These are phyloP conservation scores for Ambrosiella xylebori DNA, from an alignment of 2,329 filamentous ascomycete genomes.

Conservation along the genomic window DNA sequence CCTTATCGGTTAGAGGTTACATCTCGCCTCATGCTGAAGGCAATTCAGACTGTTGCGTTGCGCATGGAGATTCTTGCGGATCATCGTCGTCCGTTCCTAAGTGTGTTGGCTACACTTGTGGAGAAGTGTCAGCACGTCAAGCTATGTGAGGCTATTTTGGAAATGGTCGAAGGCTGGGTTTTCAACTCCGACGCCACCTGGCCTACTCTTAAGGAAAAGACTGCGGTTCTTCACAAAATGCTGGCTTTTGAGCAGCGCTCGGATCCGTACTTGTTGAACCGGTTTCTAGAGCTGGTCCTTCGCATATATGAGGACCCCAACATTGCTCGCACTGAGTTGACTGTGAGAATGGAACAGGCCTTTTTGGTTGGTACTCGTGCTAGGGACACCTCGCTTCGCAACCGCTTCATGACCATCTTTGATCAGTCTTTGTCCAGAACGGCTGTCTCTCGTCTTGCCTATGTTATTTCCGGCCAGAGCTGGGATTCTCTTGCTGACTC, in stretches of 20 bases:
- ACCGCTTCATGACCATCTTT: conserved; percentile 91
- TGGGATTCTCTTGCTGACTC: conserved; percentile 92
- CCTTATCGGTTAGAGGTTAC: conserved; percentile 75
- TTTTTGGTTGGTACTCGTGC: conserved; percentile 92
- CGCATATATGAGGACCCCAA: conserved; percentile 96
- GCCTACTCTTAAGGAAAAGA: conserved; percentile 97
- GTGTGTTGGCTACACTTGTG: conserved; percentile 82
- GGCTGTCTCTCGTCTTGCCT: conserved; percentile 72
- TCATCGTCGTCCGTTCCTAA: conserved; percentile 80
- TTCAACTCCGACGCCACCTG: conserved; percentile 90
- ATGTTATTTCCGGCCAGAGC: conserved; percentile 81
- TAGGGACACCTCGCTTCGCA: conserved; percentile 89
- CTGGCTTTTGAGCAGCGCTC: conserved; percentile 74
- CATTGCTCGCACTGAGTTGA: conserved; percentile 85
- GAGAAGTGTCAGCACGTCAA: conserved; percentile 81
- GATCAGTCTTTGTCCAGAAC: conserved; percentile 88
- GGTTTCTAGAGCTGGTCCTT: conserved; percentile 90
- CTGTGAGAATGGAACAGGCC: conserved; percentile 91
- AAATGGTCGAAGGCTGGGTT: conserved; percentile 90
- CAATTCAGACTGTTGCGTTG: conserved; percentile 78
- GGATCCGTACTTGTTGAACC: conserved; percentile 72
- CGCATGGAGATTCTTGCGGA: conserved; percentile 89
- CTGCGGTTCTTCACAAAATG: conserved; percentile 98
- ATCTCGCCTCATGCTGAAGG: conserved; percentile 80
- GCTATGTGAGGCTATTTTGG: conserved; percentile 80